Conservation (phyloP, 1,284 basidiomycete species). For the Naganishia sp. region DNA sequence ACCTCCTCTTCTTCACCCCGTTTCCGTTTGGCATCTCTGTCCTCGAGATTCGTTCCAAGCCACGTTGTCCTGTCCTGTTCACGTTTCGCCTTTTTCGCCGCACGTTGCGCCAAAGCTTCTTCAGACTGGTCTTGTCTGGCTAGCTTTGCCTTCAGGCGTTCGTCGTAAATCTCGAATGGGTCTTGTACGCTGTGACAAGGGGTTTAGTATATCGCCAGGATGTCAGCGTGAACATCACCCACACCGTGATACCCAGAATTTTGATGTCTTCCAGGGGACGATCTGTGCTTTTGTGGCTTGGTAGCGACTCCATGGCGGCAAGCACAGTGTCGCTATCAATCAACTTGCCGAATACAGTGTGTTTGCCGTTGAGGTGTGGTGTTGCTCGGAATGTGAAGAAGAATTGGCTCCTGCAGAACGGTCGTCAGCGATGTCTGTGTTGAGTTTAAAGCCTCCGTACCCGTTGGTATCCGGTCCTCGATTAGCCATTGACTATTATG, state of each 20-base stretch:
- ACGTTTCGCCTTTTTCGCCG: constrained; percentile 48
- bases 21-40: constrained; percentile 47
- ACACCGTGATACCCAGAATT: constrained; percentile 52
- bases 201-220: background rate
- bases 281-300: constrained; percentile 79
- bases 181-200: constrained; percentile 50
- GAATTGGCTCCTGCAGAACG: constrained; percentile 71
- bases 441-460: constrained; percentile 51
- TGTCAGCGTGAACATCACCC: constrained; percentile 14
- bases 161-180: constrained; percentile 56
- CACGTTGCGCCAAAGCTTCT: constrained; percentile 47
- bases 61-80: constrained; percentile 56
- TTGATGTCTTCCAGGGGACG: constrained; percentile 78
- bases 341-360: constrained; percentile 94
- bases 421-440: background rate
- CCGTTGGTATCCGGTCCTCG: constrained; percentile 81
- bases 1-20: constrained; percentile 41
- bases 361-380: constrained; percentile 64
- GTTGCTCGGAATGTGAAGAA: constrained; percentile 82
- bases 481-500: constrained; percentile 75
- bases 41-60: constrained; percentile 54
- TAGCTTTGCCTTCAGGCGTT: constrained; percentile 49
- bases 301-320: constrained; percentile 75
- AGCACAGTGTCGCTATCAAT: constrained; percentile 92
- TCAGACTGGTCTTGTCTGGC: constrained; percentile 49